Base-by-base conservation (phyloP, 352 stramenopile species). In the Pythium brassicae region DNA sequence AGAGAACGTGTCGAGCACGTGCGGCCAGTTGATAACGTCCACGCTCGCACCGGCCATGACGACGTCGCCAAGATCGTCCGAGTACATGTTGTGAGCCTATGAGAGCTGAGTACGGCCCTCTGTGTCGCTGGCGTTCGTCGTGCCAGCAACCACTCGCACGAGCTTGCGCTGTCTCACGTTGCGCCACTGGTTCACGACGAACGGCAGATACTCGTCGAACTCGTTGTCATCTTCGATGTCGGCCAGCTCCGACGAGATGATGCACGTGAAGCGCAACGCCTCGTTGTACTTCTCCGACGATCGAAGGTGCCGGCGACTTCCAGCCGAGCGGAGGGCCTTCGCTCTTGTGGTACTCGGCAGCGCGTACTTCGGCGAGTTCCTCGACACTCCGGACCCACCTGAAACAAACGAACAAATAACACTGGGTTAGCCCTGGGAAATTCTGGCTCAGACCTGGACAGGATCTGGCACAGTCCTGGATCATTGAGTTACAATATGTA, bases 151-250 rank as follows among this genome's bases (percentile, higher is more conserved):
- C 6, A 26, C 40, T 0, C 40, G 40, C 0, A 46, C 40, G 40
- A 11, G 19, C 11, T 46, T 46, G 1, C 40, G 40, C 40, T 46
- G 40, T 3, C 19, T 11, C 2, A 46, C n/a, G n/a, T 46, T 46
- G 1, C 40, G 19, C 40, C 40, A 46, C n/a, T 25, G 17, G 19
- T 46, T 26, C 14, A 46, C 2, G 2, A 46, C 17, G 19, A 46
- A 46, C n/a, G 40, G 1, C 0, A 46, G n/a, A 15, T 26, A 46
- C 40, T 26, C 1, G 40, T 46, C 40, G 1, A 46, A 46, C 17
- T 46, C n/a, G 40, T 74, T 11, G 19, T 46, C 40, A 11, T 25
- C 8, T 1, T 46, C 19, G 40, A 46, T 46, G 5, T 46, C 40
- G 1, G 40, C 40, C 2, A 46, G 40, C 19, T 43, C 37, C 1